Conservation (phyloP, 371 early-diverging fungal genomes). For the Apophysomyces trapeziformis region DNA sequence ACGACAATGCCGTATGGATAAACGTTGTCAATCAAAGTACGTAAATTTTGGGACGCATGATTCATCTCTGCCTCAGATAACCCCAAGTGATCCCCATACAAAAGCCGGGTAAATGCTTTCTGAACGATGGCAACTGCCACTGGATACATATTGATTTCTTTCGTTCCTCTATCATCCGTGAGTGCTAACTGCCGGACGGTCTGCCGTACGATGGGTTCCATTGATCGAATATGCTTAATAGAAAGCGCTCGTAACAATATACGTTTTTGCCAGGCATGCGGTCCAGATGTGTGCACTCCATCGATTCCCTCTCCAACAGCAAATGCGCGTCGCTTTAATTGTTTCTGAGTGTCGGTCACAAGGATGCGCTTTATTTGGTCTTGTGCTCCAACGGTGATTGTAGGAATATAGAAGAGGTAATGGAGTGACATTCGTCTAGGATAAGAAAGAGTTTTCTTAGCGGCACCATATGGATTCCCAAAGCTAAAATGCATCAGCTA, state of each 20-base stretch:
- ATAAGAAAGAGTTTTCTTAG: not conserved
- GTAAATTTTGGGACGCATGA: not conserved
- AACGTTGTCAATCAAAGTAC: not conserved
- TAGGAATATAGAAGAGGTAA: not conserved
- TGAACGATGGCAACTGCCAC: not conserved
- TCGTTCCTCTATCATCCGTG: not conserved
- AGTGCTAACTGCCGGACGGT: not conserved
- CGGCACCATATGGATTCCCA: not conserved
- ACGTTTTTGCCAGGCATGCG: not conserved
- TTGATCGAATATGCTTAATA: not conserved
- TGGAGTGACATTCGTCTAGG: not conserved
- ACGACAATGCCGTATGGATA: not conserved
- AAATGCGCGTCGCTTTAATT: not conserved
- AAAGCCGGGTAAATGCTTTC: not conserved
- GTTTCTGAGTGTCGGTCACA: conserved; percentile 2
- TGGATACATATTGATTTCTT: not conserved
- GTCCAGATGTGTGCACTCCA: not conserved
- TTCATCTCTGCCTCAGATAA: not conserved
- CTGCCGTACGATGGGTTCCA: not conserved
- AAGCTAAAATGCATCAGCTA: not conserved
- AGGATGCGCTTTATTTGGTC: not conserved
- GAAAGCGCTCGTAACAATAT: not conserved
- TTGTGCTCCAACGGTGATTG: not conserved
- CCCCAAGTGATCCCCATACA: not conserved
- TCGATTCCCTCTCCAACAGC: not conserved